Evolutionary conservation across 2,329 filamentous ascomycete genomes (phyloP).

Genomic region (Aspergillus jensenii): DNA sequence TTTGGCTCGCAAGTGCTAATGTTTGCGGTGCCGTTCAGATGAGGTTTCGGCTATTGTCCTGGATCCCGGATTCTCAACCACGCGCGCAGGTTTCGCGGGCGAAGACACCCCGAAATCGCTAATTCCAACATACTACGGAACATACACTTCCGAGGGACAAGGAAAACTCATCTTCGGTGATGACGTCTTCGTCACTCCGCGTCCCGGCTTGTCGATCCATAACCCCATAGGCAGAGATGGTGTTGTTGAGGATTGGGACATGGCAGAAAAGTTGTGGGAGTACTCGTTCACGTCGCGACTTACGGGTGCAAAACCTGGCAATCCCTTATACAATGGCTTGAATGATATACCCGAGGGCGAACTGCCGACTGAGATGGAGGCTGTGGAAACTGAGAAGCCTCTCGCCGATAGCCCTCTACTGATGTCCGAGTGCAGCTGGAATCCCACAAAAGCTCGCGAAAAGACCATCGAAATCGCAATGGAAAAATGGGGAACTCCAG

Average conservation of each 20-base stretch:
- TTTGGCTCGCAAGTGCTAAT: slow-evolving; percentile 5
- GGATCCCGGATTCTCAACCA: slow-evolving; percentile 87
- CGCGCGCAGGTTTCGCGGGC: slow-evolving; percentile 92
- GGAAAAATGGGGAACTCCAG: slow-evolving; percentile 93
- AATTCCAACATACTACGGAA: slow-evolving; percentile 85
- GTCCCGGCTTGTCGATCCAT: slow-evolving; percentile 74
- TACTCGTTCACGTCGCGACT: slow-evolving; percentile 85
- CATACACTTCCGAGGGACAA: slow-evolving; percentile 52
- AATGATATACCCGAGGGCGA: slow-evolving; percentile 65
- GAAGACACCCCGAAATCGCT: slow-evolving; percentile 96
- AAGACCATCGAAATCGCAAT: slow-evolving; percentile 95
- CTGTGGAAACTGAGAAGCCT: slow-evolving; percentile 67
- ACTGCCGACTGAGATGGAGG: slow-evolving; percentile 62
- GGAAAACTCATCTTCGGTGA: slow-evolving; percentile 77
- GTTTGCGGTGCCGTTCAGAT: slow-evolving; percentile 56
- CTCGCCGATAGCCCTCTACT: slow-evolving; percentile 86
- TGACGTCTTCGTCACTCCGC: slow-evolving; percentile 78
- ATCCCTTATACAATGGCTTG: slow-evolving; percentile 72
- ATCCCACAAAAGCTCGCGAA: slow-evolving; percentile 80
- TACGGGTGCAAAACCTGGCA: slow-evolving; percentile 70
- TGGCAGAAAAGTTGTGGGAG: slow-evolving; percentile 86
- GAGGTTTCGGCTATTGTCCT: slow-evolving; percentile 97
- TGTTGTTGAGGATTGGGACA: slow-evolving; percentile 95
- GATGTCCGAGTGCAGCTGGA: slow-evolving; percentile 95
- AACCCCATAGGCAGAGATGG: slow-evolving; percentile 91